These are phyloP conservation scores for Coriolopsis trogii DNA, from an alignment of 1,284 basidiomycete genomes.

Conservation along the genomic window DNA sequence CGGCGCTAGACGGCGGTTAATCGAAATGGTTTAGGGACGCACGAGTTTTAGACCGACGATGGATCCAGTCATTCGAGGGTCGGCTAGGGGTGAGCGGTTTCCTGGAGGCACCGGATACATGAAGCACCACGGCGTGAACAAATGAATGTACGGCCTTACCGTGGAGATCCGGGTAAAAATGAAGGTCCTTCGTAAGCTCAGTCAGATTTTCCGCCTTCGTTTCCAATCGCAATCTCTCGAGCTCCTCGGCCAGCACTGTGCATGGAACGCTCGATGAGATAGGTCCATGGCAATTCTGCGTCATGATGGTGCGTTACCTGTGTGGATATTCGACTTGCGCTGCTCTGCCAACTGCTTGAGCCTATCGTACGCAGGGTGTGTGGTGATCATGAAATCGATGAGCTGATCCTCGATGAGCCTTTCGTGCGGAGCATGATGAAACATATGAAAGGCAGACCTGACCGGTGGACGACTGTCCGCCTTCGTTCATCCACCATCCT, in stretches of 20 bases:
- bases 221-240: constrained; percentile 70
- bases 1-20: too few species aligned
- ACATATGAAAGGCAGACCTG: constrained; percentile 52
- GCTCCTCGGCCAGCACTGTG: constrained; percentile 72
- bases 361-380: constrained; percentile 82
- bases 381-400: constrained; percentile 94
- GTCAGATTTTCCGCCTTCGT: constrained; percentile 64
- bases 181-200: constrained; percentile 87
- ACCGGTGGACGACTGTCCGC: constrained; percentile 98
- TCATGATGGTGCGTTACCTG: constrained; percentile 40
- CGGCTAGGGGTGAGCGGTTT: constrained; percentile 95
- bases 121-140: background rate
- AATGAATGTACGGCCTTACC: constrained; percentile 45
- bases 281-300: too few species aligned
- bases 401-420: constrained; percentile 82
- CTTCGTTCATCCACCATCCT: constrained; percentile 99
- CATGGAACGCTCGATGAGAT: background rate
- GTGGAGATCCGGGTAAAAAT: constrained; percentile 94
- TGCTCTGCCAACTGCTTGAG: constrained; percentile 63
- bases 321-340: constrained; percentile 59
- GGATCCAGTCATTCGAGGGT: constrained; percentile 91
- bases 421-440: background rate
- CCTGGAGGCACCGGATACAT: constrained; percentile 46
- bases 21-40: constrained; percentile 25
- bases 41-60: constrained; percentile 86